Evolutionary conservation across 1,139 yeast genomes (phyloP), one percentile per base, ranked within the genome.

Genomic region (Kluyveromyces sp.): DNA sequence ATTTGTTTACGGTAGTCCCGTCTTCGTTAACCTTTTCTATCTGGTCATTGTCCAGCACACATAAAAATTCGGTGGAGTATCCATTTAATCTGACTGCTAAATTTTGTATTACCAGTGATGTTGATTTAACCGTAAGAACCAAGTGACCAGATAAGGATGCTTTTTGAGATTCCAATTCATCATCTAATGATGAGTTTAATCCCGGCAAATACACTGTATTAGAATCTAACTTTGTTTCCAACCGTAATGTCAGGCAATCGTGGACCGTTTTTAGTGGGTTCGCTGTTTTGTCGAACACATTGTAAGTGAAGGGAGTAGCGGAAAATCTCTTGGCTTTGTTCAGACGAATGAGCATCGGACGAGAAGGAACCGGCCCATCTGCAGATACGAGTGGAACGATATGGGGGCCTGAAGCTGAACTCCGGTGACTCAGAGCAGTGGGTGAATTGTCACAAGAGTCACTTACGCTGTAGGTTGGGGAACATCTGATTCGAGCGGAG

Each of bases 51-150:
- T 37, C 31, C 31, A 37, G 8, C 25, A 34, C 21, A 37, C 47
- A 43, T 7, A 41, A 43, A 34, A 32, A 48, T 41, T 48, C 46
- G 7, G 48, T 30, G 3, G 48, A 43, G 39, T 46, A 49, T 6
- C 52, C 47, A 39, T 48, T 49, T 37, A 49, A 37, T 7, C 45
- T 39, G n/a, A 49, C 43, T n/a, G 43, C 39, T 25, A 49, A 37
- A 33, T 45, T 41, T 10, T 42, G 43, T 35, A 45, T 35, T 21
- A 47, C 32, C 7, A 34, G 30, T 7, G 44, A 33, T 3, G 28
- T 7, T 7, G 43, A 40, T 36, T 49, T 49, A 26, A 47, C 50
- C 7, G 48, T 47, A 2, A 49, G 30, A 5, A 37, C 36, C 35
- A 49, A 28, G 7, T 21, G 30, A 10, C 52, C 52, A 4, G 48